These are phyloP conservation scores for Candida koratica DNA, from an alignment of 805 yeast genomes.

Conservation along the genomic window DNA sequence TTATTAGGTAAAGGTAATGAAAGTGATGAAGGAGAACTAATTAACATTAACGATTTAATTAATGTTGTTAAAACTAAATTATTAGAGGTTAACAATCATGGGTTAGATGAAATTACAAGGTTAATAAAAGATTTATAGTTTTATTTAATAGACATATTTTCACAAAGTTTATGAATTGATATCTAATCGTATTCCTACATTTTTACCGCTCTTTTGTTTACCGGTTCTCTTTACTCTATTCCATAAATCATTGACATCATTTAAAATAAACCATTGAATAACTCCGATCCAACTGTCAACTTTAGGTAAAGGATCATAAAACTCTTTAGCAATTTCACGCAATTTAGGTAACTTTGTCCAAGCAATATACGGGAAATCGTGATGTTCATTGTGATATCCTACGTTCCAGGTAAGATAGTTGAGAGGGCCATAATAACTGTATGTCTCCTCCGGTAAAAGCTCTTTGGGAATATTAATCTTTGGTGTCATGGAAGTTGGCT, in stretches of 20 bases:
- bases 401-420: constrained; percentile 86
- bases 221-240: constrained; percentile 72
- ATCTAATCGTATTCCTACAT: constrained; percentile 16
- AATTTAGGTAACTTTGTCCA: constrained; percentile 76
- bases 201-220: constrained; percentile 33
- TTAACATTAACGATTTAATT: constrained; percentile 60
- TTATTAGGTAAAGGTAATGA: constrained; percentile 85
- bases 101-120: constrained; percentile 62
- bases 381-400: constrained; percentile 93
- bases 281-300: constrained; percentile 79
- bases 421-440: constrained; percentile 79
- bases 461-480: constrained; percentile 26
- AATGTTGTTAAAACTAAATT: constrained; percentile 40
- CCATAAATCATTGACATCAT: constrained; percentile 67
- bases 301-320: constrained; percentile 73
- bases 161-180: constrained; percentile 6
- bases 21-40: constrained; percentile 77
- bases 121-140: constrained; percentile 51
- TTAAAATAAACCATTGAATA: constrained; percentile 64
- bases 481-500: constrained; percentile 3
- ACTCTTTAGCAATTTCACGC: constrained; percentile 67
- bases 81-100: constrained; percentile 41
- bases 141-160: constrained; percentile 6
- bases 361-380: constrained; percentile 90
- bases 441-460: constrained; percentile 67